Conservation (phyloP, 441 rosid genomes). For the Dalechampia spathulata region DNA sequence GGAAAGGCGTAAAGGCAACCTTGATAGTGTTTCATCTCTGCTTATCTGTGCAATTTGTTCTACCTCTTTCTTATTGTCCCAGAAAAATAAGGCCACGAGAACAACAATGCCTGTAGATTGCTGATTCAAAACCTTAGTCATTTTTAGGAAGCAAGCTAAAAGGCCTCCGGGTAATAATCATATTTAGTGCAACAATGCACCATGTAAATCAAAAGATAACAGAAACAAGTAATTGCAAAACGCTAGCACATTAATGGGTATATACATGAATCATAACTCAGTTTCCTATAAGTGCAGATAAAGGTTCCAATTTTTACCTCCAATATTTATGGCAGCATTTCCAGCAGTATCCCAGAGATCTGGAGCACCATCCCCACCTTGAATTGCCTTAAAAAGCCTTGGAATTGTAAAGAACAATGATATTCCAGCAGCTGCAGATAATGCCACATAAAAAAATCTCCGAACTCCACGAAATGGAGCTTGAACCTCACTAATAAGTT, state of each 20-base stretch:
- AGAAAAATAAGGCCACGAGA: conserved; percentile 58
- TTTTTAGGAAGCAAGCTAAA: conserved; percentile 25
- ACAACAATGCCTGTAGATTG: conserved; percentile 70
- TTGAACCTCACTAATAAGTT: conserved; percentile 92
- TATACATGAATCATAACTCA: background rate
- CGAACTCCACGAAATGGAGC: conserved; percentile 99
- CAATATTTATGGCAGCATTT: conserved; percentile 77
- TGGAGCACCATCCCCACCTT: conserved; percentile 82
- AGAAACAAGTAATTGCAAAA: background rate
- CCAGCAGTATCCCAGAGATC: conserved; percentile 63
- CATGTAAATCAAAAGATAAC: background rate
- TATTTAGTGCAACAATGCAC: background rate
- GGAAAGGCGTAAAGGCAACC: conserved; percentile 85
- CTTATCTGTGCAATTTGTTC: conserved; percentile 87
- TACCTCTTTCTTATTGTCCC: conserved; percentile 96
- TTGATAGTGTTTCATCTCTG: conserved; percentile 80
- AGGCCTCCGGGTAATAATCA: conserved; percentile 6
- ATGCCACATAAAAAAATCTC: conserved; percentile 76
- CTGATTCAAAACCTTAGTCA: conserved; percentile 65
- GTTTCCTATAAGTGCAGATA: background rate
- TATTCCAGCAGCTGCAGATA: conserved; percentile 88
- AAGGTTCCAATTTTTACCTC: conserved; percentile 44
- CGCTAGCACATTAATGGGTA: background rate
- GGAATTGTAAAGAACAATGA: conserved; percentile 79
- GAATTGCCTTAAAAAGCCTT: conserved; percentile 59